phyloP scores from a whole-genome alignment of 106 monocot species.

The Xerophyta viscosa region DNA sequence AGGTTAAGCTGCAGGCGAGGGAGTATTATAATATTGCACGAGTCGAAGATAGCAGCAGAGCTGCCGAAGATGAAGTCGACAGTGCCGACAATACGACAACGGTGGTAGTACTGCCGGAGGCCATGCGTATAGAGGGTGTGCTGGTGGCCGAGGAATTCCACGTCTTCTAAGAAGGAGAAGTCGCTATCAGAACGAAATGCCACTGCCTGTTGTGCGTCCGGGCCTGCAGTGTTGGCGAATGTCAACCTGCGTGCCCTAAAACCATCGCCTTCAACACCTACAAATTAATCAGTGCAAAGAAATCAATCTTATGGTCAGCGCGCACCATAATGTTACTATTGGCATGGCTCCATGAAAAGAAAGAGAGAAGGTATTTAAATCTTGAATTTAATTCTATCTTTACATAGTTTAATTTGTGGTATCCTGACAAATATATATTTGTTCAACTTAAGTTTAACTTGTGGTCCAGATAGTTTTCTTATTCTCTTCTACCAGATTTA shows the following conservation, averaged over 20 bases:
- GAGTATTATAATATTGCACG: constrained; percentile 38
- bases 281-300: background rate
- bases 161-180: constrained; percentile 44
- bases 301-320: no score
- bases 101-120: constrained; percentile 64
- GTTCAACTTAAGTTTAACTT: no score
- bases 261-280: constrained; percentile 51
- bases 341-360: no score
- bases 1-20: constrained; percentile 29
- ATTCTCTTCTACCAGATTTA: no score
- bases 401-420: no score
- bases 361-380: no score
- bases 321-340: no score
- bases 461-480: no score
- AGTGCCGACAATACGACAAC: constrained; percentile 39
- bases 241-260: constrained; percentile 72
- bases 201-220: constrained; percentile 79
- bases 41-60: constrained; percentile 54
- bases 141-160: constrained; percentile 87
- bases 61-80: background rate
- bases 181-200: constrained; percentile 87
- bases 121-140: constrained; percentile 86
- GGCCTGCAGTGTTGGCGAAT: constrained; percentile 65
- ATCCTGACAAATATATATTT: no score
- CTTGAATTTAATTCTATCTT: no score